Percentiles rank a stretch among this genome's conserved stretches.
These are phyloP conservation scores for Cyclocybe aegerita DNA, from an alignment of 768 basidiomycete genomes.

Conservation along the genomic window DNA sequence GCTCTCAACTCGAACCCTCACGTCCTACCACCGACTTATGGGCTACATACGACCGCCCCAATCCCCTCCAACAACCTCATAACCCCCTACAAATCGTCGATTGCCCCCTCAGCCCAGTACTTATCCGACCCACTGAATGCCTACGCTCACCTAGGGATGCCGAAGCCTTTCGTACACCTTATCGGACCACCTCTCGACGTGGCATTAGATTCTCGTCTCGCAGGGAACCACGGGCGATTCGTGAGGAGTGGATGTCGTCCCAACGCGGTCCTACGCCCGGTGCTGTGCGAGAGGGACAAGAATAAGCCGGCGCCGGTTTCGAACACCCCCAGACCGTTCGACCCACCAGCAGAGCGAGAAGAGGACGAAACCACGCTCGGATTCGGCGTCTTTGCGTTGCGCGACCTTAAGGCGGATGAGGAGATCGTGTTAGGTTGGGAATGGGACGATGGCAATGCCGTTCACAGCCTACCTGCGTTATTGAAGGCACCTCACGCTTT, in stretches of 20 bases:
- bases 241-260: conserved; percentile 65
- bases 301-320: too few relatives aligned
- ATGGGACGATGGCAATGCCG: conserved; percentile 91
- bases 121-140: conserved; percentile 80
- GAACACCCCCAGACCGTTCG: too few relatives aligned
- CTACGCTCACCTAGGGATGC: conserved; percentile 81
- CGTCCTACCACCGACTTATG: conserved; percentile 58
- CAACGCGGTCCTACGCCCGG: conserved; percentile 62
- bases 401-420: conserved; percentile 73
- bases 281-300: conserved; percentile 31
- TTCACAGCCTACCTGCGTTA: conserved; percentile 75
- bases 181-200: conserved; percentile 76
- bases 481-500: conserved; percentile 57
- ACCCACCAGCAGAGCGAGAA: too few relatives aligned
- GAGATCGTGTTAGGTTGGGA: conserved; percentile 94
- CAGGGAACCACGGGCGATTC: conserved; percentile 63
- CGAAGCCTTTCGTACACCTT: conserved; percentile 81
- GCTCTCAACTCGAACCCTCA: conserved; percentile 18
- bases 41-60: conserved; percentile 60
- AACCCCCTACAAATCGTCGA: conserved; percentile 59
- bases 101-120: conserved; percentile 69
- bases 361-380: conserved; percentile 38
- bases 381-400: conserved; percentile 80
- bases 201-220: conserved; percentile 76
- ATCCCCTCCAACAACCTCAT: conserved; percentile 58